Conservation (phyloP, 2,329 filamentous ascomycete genomes). For the Colletotrichum trifolii region DNA sequence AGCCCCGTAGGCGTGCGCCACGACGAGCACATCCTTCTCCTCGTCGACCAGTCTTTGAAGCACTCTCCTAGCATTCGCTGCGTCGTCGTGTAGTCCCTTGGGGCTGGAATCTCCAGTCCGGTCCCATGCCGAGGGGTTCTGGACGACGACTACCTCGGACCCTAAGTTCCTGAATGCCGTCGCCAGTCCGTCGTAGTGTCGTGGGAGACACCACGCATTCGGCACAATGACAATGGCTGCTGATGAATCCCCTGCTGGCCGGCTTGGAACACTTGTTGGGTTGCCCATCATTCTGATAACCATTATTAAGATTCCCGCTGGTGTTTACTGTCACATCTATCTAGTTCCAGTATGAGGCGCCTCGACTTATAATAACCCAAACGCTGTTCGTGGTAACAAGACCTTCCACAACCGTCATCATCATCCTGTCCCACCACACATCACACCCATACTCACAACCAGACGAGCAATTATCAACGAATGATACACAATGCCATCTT, state of each 20-base stretch:
- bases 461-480: too few relatives aligned
- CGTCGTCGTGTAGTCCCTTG: slow-evolving; percentile 15
- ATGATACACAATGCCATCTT: too few relatives aligned
- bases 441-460: too few relatives aligned
- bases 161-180: not conserved
- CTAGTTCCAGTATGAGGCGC: too few relatives aligned
- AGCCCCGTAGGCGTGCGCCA: slow-evolving; percentile 13
- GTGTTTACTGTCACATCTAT: too few relatives aligned
- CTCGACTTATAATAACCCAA: too few relatives aligned
- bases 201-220: slow-evolving; percentile 5
- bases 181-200: slow-evolving; percentile 13
- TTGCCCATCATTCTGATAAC: not conserved
- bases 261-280: not conserved
- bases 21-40: slow-evolving; percentile 16
- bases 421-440: too few relatives aligned
- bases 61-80: slow-evolving; percentile 2
- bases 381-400: too few relatives aligned
- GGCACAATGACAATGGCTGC: slow-evolving; percentile 18
- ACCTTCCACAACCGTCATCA: too few relatives aligned
- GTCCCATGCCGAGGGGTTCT: slow-evolving; percentile 5
- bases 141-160: slow-evolving; percentile 10
- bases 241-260: too few relatives aligned
- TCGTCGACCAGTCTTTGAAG: slow-evolving; percentile 9
- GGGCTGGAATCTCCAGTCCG: not conserved
- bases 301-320: too few relatives aligned